Evolutionary conservation across 2,329 filamentous ascomycete genomes (phyloP).

Genomic region (Trichoderma lentiforme): DNA sequence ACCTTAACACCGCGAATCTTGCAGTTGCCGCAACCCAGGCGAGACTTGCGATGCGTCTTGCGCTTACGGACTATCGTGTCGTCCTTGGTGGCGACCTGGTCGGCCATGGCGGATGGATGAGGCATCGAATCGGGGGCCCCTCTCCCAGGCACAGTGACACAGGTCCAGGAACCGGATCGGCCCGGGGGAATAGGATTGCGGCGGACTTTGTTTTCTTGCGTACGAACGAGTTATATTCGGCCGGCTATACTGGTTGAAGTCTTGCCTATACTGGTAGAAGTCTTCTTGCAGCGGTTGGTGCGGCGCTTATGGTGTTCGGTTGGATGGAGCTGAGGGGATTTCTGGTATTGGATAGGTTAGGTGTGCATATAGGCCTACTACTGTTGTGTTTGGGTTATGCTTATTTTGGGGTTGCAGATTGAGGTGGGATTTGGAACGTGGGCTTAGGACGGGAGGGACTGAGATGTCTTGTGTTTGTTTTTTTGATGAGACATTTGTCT

Average conservation of each 20-base stretch:
- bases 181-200: not conserved
- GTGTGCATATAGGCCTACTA: not conserved
- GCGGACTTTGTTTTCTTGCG: not conserved
- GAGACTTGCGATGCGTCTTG: slow-evolving; percentile 46
- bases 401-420: not conserved
- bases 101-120: not conserved
- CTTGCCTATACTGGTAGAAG: not conserved
- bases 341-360: not conserved
- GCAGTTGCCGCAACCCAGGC: slow-evolving; percentile 52
- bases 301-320: not conserved
- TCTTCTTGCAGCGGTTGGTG: not conserved
- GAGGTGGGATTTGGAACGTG: not conserved
- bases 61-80: slow-evolving; percentile 9
- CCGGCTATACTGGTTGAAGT: not conserved
- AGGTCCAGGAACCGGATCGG: not conserved
- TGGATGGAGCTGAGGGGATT: not conserved
- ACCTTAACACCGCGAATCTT: slow-evolving; percentile 51
- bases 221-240: not conserved
- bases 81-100: not conserved
- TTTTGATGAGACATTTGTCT: not conserved
- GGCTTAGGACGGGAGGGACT: not conserved
- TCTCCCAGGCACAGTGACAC: not conserved
- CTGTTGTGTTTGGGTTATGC: not conserved
- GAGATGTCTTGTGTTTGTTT: not conserved
- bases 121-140: not conserved